A percentile compares a stretch with the other conserved stretches of the same genome.
Conservation (phyloP, 2,329 filamentous ascomycete species). For the Microsporum audouinii region DNA sequence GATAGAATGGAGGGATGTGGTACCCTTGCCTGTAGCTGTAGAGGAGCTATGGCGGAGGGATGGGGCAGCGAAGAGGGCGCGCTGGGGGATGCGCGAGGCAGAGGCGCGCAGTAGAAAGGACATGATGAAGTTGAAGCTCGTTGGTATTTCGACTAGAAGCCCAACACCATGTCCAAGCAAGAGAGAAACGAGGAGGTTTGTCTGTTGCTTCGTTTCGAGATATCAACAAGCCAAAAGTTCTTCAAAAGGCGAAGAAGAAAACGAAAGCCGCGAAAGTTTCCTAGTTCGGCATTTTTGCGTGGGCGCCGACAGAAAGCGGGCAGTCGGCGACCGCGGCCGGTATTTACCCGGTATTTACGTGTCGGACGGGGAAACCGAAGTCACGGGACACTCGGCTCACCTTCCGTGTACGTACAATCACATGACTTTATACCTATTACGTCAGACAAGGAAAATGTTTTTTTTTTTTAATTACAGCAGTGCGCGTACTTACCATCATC, state of each 20-base stretch:
- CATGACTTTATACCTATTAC: constrained; percentile 1
- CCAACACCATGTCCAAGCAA: neutral
- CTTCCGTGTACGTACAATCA: neutral
- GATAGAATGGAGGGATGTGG: constrained; percentile 55
- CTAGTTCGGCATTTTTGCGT: neutral
- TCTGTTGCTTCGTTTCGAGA: neutral
- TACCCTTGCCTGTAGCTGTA: constrained; percentile 12
- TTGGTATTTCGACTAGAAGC: neutral
- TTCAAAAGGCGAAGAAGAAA: neutral
- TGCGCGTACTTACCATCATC: neutral
- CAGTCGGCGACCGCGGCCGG: neutral
- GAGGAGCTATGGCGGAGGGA: constrained; percentile 10
- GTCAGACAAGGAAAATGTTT: neutral
- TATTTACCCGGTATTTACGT: neutral
- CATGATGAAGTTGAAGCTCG: constrained; percentile 7
- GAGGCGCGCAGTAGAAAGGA: constrained; percentile 14
- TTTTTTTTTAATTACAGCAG: neutral
- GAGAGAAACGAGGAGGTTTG: neutral
- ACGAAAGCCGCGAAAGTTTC: neutral
- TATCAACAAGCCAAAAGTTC: neutral
- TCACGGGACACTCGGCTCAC: neutral
- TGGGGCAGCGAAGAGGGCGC: constrained; percentile 12
- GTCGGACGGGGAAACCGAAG: neutral
- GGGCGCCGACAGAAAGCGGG: constrained; percentile 8
- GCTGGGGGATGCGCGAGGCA: constrained; percentile 13